These are phyloP conservation scores for Clavulina sp. DNA, from an alignment of 768 basidiomycete species.

Conservation along the genomic window DNA sequence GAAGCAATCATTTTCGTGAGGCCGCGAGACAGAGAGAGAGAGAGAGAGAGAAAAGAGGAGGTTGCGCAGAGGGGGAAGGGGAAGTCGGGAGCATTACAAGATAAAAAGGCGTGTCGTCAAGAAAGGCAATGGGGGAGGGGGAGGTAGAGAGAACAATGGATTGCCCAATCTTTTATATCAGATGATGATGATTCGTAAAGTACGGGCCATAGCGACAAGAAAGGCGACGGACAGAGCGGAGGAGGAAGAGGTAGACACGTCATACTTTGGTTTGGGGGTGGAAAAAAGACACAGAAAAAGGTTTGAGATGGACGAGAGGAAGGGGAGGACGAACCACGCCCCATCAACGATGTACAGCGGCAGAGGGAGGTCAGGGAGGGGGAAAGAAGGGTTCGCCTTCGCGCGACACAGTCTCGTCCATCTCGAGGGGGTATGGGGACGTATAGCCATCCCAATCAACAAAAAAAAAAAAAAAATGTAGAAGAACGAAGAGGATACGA, in stretches of 20 bases:
- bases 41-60: not conserved
- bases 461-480: not conserved
- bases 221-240: not conserved
- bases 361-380: too few relatives aligned
- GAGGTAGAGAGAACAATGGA: not conserved
- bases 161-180: too few relatives aligned
- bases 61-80: not conserved
- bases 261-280: not conserved
- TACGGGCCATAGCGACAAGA: not conserved
- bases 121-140: not conserved
- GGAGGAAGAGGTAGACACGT: not conserved
- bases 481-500: not conserved
- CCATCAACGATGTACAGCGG: too few relatives aligned
- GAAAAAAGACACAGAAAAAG: too few relatives aligned
- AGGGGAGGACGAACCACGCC: too few relatives aligned
- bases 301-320: too few relatives aligned
- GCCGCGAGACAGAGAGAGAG: not conserved
- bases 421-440: too few relatives aligned
- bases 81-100: not conserved
- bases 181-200: too few relatives aligned
- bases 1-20: not conserved
- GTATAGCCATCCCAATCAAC: too few relatives aligned
- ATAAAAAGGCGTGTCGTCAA: not conserved
- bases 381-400: too few relatives aligned
- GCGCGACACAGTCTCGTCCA: too few relatives aligned